Percentiles rank a stretch among this genome's conserved stretches.
Conservation (phyloP, 805 yeast species). For the Candida caryicola region DNA sequence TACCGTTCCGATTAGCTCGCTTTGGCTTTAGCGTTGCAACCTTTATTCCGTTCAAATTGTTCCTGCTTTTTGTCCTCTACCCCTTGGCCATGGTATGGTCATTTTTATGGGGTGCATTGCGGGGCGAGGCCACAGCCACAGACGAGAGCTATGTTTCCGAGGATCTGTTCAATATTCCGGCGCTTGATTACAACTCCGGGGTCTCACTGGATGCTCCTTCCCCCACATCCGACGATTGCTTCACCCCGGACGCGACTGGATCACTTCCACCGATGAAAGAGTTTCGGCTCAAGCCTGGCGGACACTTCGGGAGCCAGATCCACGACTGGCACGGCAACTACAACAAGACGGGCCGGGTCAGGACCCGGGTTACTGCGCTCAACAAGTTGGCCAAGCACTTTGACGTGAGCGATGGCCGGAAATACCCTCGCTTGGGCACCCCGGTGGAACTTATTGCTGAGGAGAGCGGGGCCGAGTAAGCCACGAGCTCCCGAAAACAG, state of each 20-base stretch:
- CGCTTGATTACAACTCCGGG: neutral
- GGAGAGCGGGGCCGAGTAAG: too few relatives aligned
- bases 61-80: too few relatives aligned
- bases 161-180: neutral
- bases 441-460: neutral
- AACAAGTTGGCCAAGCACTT: slow-evolving; percentile 7
- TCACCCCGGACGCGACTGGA: neutral
- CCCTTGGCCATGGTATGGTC: too few relatives aligned
- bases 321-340: neutral
- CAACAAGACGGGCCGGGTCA: slow-evolving; percentile 1
- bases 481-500: too few relatives aligned
- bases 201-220: neutral
- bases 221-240: neutral
- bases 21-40: too few relatives aligned
- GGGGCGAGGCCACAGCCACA: too few relatives aligned
- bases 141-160: too few relatives aligned
- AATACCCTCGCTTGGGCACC: neutral
- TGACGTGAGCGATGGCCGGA: neutral
- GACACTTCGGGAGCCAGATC: too few relatives aligned
- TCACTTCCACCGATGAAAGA: neutral
- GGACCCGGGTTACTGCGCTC: slow-evolving; percentile 6
- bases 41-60: too few relatives aligned
- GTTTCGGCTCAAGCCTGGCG: neutral
- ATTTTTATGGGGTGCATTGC: too few relatives aligned
- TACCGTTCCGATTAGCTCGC: too few relatives aligned